Base-by-base conservation (phyloP, 1,284 basidiomycete species). In the Ustilago loliicola region DNA sequence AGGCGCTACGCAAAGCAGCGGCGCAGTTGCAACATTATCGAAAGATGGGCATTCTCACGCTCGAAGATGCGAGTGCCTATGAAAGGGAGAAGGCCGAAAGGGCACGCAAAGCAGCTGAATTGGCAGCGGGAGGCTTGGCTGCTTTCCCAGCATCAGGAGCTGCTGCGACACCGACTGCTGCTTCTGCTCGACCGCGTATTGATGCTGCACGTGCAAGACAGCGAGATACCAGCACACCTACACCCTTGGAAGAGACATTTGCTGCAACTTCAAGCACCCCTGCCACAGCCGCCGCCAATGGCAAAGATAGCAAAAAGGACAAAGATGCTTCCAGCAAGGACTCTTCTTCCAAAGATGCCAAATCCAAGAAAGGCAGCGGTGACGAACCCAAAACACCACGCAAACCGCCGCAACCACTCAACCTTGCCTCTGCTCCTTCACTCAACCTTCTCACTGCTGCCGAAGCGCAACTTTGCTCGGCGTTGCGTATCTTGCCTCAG, bases 1-100 rank as follows among this genome's bases (percentile, higher is more conserved):
- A 86, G 57, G 83, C 83, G 27, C 67, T 86, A 50, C 70, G 80
- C 40, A 77, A 76, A 53, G 72, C 78, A 17, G 82, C 81, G 2
- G 69, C 77, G 4, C 84, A 85, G 60, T 60, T 86, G 67, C 85
- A 86, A 68, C 72, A 79, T 40, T 86, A 84, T 59, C 79, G 85
- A 25, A 66, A 67, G 51, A 80, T 81, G 68, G 85, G 85, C 25
- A 80, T 86, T 62, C 72, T 82, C 19, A 80, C 82, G 19, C 55
- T 86, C 19, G 75, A 80, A 40, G 84, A 86, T 50, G 84, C 82
- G 7, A 79, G 77, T 29, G 48, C 65, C 2, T 86, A 83, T 68
- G 85, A 86, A 36, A 57, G 62, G 1, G 85, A 86, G n/a, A 76
- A 76, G 62, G 80, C 79, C 4, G 85, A 86, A 59, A 76, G 85